A percentile compares a stretch with the other conserved stretches of the same genome.
Conservation (phyloP, 2,329 filamentous ascomycete genomes). For the Aspergillus amoenus region DNA sequence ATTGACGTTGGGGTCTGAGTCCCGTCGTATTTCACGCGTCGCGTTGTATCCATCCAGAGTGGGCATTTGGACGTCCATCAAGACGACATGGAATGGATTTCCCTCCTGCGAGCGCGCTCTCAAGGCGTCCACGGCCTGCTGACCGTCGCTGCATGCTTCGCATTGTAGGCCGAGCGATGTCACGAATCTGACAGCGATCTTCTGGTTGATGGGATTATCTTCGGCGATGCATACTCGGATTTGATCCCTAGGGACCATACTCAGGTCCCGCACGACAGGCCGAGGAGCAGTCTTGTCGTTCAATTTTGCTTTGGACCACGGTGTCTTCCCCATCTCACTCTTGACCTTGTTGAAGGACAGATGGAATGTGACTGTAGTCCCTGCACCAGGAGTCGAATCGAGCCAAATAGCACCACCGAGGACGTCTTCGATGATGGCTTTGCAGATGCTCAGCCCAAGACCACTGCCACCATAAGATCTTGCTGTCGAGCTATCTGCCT, state of each 20-base stretch:
- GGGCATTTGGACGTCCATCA: conserved; percentile 98
- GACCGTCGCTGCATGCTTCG: conserved; percentile 85
- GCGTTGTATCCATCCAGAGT: conserved; percentile 90
- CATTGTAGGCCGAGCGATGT: conserved; percentile 82
- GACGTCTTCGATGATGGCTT: conserved; percentile 88
- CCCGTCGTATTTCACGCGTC: conserved; percentile 76
- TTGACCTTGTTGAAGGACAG: conserved; percentile 80
- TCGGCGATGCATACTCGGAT: conserved; percentile 90
- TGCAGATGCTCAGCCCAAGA: conserved; percentile 89
- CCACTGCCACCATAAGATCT: conserved; percentile 90
- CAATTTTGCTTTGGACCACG: conserved; percentile 50
- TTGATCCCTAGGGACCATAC: conserved; percentile 70
- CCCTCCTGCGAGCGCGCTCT: conserved; percentile 69
- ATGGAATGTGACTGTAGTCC: conserved; percentile 71
- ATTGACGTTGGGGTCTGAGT: conserved; percentile 72
- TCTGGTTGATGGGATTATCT: conserved; percentile 92
- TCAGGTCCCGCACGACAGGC: conserved; percentile 63
- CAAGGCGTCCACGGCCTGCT: conserved; percentile 84
- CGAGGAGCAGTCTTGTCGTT: conserved; percentile 44
- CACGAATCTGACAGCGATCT: conserved; percentile 89
- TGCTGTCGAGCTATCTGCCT: conserved; percentile 87
- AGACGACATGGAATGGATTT: conserved; percentile 79
- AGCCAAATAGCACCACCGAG: conserved; percentile 84
- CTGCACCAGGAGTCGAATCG: conserved; percentile 67
- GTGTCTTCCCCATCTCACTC: conserved; percentile 56